A percentile compares a stretch with the other conserved stretches of the same genome.
Evolutionary conservation across 2,329 filamentous ascomycete genomes (phyloP).

Genomic region (Dactylellina haptotyla): DNA sequence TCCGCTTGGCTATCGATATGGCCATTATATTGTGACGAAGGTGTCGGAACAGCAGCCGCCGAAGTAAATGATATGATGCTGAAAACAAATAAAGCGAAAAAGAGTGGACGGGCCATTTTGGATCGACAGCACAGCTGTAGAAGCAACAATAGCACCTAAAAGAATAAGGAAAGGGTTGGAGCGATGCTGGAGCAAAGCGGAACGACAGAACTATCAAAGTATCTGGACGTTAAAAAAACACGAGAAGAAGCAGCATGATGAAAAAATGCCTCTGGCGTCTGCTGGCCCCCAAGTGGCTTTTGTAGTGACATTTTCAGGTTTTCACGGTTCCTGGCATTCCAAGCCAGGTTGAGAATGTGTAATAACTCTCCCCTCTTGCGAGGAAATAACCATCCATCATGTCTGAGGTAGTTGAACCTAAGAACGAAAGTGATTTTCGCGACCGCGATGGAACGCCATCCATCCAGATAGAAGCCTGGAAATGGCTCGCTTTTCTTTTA

Average conservation of each 20-base stretch:
- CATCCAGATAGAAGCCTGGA: neutral
- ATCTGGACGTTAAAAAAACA: constrained; percentile 6
- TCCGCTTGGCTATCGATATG: neutral
- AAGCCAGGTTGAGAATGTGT: constrained; percentile 9
- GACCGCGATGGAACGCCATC: neutral
- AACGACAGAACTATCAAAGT: constrained; percentile 32
- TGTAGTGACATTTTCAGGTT: constrained; percentile 7
- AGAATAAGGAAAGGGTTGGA: constrained; percentile 1
- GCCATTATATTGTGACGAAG: neutral
- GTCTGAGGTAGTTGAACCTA: neutral
- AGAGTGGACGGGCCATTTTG: constrained; percentile 36
- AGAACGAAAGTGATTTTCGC: neutral
- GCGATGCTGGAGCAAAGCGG: neutral
- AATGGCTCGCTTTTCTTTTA: neutral
- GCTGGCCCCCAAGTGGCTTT: constrained; percentile 18
- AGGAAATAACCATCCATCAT: neutral
- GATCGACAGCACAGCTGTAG: constrained; percentile 37
- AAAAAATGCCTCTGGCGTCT: neutral
- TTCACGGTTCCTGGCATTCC: constrained; percentile 8
- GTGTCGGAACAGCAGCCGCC: neutral
- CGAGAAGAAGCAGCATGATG: neutral
- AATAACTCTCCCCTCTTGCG: neutral
- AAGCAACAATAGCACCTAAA: neutral
- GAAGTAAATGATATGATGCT: constrained; percentile 15
- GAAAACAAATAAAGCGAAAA: constrained; percentile 20